A percentile compares a stretch with the other conserved stretches of the same genome.
Evolutionary conservation across 805 yeast species (phyloP).

Genomic region (Metschnikowia baotianmanensis): DNA sequence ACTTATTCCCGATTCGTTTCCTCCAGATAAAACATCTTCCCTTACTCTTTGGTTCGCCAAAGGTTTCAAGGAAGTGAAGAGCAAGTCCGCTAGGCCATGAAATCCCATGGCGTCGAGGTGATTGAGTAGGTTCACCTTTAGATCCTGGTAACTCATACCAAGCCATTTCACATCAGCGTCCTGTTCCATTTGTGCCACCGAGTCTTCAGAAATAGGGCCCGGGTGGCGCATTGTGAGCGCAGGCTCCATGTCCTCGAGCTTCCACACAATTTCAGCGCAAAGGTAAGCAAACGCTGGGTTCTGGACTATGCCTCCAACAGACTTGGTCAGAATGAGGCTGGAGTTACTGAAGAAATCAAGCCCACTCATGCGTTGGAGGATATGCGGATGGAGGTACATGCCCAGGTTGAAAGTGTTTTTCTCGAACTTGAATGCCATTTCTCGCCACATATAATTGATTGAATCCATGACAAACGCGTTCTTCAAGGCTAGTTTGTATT

Average conservation of each 20-base stretch:
- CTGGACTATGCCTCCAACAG: constrained; percentile 45
- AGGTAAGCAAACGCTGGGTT: constrained; percentile 51
- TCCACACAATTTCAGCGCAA: constrained; percentile 43
- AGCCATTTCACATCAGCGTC: constrained; percentile 38
- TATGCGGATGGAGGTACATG: constrained; percentile 35
- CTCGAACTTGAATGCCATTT: constrained; percentile 45
- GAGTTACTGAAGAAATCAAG: constrained; percentile 32
- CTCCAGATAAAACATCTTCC: too few relatives aligned
- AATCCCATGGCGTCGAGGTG: constrained; percentile 45
- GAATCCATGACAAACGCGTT: constrained; percentile 55
- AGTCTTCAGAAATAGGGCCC: constrained; percentile 51
- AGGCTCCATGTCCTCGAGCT: constrained; percentile 41
- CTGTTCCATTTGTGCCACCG: constrained; percentile 32
- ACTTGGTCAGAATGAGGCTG: constrained; percentile 24
- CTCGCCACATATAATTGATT: constrained; percentile 56
- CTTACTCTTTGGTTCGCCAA: constrained; percentile 21
- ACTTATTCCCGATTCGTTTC: too few relatives aligned
- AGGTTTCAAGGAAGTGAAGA: constrained; percentile 55
- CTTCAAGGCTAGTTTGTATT: constrained; percentile 32
- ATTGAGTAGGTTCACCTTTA: constrained; percentile 45
- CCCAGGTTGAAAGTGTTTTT: constrained; percentile 35
- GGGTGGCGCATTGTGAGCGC: constrained; percentile 40
- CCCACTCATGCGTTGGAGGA: constrained; percentile 28
- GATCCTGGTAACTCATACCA: constrained; percentile 38
- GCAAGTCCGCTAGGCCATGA: constrained; percentile 46